phyloP scores from a whole-genome alignment of 2,329 filamentous ascomycete species.

The Alternaria sp. region DNA sequence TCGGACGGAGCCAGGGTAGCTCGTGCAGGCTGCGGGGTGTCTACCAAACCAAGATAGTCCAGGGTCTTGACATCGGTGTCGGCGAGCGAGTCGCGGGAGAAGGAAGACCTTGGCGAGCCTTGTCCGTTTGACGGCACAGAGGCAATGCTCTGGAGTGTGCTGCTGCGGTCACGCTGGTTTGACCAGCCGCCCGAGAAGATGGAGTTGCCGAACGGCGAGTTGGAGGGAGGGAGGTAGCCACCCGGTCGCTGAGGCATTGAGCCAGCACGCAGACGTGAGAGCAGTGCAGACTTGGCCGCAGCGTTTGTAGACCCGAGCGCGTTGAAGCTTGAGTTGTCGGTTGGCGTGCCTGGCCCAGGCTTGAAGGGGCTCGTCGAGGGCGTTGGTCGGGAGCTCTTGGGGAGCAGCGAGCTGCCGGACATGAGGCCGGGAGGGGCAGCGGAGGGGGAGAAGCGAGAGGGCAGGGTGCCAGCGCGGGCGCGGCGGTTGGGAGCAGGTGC shows the following conservation, averaged over 20 bases:
- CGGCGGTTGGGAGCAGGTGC: slow-evolving; percentile 73
- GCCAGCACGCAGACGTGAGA: slow-evolving; percentile 86
- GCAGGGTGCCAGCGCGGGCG: slow-evolving; percentile 92
- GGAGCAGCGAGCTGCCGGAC: slow-evolving; percentile 59
- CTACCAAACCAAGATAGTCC: slow-evolving; percentile 93
- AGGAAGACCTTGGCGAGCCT: slow-evolving; percentile 83
- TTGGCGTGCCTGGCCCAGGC: slow-evolving; percentile 58
- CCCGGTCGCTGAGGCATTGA: slow-evolving; percentile 91
- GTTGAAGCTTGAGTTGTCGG: slow-evolving; percentile 45
- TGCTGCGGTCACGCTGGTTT: slow-evolving; percentile 78
- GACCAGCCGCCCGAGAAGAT: slow-evolving; percentile 90
- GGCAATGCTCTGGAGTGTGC: slow-evolving; percentile 86
- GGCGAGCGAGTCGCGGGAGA: slow-evolving; percentile 81
- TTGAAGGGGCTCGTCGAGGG: slow-evolving; percentile 89
- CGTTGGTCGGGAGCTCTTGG: slow-evolving; percentile 83
- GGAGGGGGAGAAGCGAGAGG: slow-evolving; percentile 86
- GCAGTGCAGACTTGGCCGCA: slow-evolving; percentile 70
- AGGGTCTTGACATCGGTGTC: slow-evolving; percentile 92
- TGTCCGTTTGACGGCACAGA: slow-evolving; percentile 87
- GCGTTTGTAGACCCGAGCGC: slow-evolving; percentile 56
- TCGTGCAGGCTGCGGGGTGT: slow-evolving; percentile 83
- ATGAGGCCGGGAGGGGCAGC: slow-evolving; percentile 67
- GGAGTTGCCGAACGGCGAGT: slow-evolving; percentile 81
- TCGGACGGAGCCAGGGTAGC: slow-evolving; percentile 72
- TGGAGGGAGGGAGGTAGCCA: slow-evolving; percentile 59